Evolutionary conservation across 495 filamentous ascomycete genomes (phyloP).

Genomic region (Bathelium albidoporum): DNA sequence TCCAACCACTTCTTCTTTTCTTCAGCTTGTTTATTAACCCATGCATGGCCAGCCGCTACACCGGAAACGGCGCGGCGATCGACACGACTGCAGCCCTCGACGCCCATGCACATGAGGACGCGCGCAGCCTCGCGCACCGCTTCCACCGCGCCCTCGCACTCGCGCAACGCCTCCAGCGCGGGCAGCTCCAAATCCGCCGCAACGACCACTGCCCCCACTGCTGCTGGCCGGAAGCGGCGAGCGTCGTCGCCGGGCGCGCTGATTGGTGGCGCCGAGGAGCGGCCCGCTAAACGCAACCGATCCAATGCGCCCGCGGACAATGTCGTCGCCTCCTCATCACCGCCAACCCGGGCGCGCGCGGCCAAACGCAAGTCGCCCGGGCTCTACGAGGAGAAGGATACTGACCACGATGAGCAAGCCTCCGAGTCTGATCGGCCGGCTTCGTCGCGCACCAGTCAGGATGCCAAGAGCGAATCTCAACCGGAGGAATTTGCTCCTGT

Average conservation of each 20-base stretch:
- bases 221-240: conserved; percentile 13
- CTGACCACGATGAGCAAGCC: not conserved
- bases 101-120: conserved; percentile 26
- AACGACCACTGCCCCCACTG: no score
- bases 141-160: conserved; percentile 18
- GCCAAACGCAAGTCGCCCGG: conserved; percentile 12
- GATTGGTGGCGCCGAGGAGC: not conserved
- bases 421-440: not conserved
- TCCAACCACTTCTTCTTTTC: not conserved
- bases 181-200: conserved; percentile 14
- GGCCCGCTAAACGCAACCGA: conserved; percentile 4
- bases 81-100: conserved; percentile 26
- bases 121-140: conserved; percentile 24
- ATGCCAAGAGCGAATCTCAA: not conserved
- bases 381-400: conserved; percentile 1
- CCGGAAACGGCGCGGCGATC: conserved; percentile 7
- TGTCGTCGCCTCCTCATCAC: conserved; percentile 1
- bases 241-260: conserved; percentile 16
- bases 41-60: not conserved
- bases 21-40: conserved; percentile 3
- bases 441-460: not conserved
- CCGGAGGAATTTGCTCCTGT: not conserved
- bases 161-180: conserved; percentile 15
- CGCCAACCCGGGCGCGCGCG: conserved; percentile 3
- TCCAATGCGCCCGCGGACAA: conserved; percentile 1